A percentile compares a stretch with the other conserved stretches of the same genome.
These are phyloP conservation scores for Lentinula guzmanii DNA, from an alignment of 768 basidiomycete species.

Conservation along the genomic window DNA sequence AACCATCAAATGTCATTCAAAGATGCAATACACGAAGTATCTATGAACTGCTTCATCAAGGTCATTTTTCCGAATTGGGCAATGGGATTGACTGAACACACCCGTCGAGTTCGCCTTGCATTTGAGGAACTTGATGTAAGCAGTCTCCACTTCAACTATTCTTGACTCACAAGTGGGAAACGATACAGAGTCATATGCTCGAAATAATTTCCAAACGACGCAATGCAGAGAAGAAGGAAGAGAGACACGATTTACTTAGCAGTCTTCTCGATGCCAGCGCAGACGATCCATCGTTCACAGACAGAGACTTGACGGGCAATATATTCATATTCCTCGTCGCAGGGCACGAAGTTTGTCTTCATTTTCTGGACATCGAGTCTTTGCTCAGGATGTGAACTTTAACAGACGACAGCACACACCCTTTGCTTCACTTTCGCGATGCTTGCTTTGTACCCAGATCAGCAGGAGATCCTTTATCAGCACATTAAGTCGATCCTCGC, in stretches of 20 bases:
- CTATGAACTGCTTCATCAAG: conserved; percentile 29
- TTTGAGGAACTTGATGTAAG: conserved; percentile 39
- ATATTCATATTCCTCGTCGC: conserved; percentile 53
- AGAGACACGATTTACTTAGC: conserved; percentile 46
- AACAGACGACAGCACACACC: conserved; percentile 29
- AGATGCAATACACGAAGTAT: conserved; percentile 38
- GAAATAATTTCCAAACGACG: conserved; percentile 49
- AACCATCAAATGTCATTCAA: conserved; percentile 45
- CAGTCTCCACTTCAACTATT: neutral
- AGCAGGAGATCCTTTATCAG: conserved; percentile 28
- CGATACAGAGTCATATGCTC: conserved; percentile 33
- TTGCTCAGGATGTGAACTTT: neutral
- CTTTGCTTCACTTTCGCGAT: conserved; percentile 32
- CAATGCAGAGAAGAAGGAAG: conserved; percentile 25
- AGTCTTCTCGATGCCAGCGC: conserved; percentile 47
- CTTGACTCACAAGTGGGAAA: neutral
- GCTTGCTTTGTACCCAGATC: conserved; percentile 31
- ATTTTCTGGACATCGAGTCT: neutral
- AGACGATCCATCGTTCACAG: conserved; percentile 11
- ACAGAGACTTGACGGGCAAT: conserved; percentile 25
- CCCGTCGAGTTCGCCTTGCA: conserved; percentile 25
- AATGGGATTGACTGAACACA: conserved; percentile 26
- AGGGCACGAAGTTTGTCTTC: conserved; percentile 45
- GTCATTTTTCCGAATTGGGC: conserved; percentile 34
- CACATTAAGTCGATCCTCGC: conserved; percentile 27